These are phyloP conservation scores for Ligustrum vulgare DNA, from an alignment of 257 asterid genomes.

Conservation along the genomic window DNA sequence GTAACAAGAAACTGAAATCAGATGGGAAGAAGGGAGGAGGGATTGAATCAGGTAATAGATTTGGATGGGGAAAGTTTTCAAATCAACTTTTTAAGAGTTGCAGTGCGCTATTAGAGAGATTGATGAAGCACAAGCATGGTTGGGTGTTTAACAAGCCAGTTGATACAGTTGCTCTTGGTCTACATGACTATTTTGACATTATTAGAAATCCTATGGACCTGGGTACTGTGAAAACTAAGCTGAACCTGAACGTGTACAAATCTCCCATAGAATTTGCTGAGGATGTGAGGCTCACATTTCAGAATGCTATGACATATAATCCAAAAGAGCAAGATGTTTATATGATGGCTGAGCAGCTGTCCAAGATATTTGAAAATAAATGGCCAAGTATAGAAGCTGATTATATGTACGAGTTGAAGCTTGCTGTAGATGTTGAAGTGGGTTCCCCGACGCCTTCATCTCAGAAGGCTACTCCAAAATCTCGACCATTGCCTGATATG, in stretches of 20 bases:
- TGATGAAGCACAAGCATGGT: slow-evolving; percentile 91
- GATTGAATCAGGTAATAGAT: slow-evolving; percentile 35
- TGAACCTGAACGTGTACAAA: slow-evolving; percentile 59
- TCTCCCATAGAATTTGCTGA: slow-evolving; percentile 77
- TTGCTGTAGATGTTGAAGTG: slow-evolving; percentile 39
- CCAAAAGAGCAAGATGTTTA: slow-evolving; percentile 84
- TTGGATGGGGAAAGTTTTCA: slow-evolving; percentile 41
- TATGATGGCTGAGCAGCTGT: slow-evolving; percentile 78
- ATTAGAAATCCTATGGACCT: slow-evolving; percentile 80
- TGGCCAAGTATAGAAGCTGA: slow-evolving; percentile 67
- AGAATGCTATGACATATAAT: slow-evolving; percentile 79
- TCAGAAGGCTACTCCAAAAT: slow-evolving; percentile 46
- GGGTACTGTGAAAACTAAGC: slow-evolving; percentile 67
- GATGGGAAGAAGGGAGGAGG: slow-evolving; percentile 53
- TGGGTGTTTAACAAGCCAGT: slow-evolving; percentile 93
- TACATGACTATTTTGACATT: slow-evolving; percentile 77
- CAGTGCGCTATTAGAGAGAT: slow-evolving; percentile 54
- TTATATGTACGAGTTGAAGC: slow-evolving; percentile 45
- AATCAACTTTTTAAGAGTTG: slow-evolving; percentile 61
- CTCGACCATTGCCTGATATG: slow-evolving; percentile 34
- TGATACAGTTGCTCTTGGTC: slow-evolving; percentile 66
- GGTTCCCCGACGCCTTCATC: slow-evolving; percentile 54
- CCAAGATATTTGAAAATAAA: slow-evolving; percentile 60
- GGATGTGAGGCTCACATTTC: slow-evolving; percentile 80
- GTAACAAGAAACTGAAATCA: slow-evolving; percentile 65